Percentiles rank a stretch among this genome's conserved stretches.
These are phyloP conservation scores for Vachellia collinsii DNA, from an alignment of 306 rosid species.

Conservation along the genomic window DNA sequence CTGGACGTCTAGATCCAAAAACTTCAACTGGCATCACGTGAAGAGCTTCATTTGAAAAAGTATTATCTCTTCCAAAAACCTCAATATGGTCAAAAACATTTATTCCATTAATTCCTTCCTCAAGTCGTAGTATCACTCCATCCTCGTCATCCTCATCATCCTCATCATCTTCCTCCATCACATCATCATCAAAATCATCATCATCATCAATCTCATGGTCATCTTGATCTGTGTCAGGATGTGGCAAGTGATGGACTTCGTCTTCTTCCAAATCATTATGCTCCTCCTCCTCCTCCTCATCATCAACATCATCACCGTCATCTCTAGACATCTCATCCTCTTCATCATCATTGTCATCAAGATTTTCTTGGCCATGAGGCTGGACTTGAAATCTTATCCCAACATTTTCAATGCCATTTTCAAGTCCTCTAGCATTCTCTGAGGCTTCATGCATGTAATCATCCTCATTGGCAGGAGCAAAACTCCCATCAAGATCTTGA, in stretches of 20 bases:
- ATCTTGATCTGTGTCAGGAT: slow-evolving; percentile 91
- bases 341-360: slow-evolving; percentile 86
- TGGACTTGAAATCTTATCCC: slow-evolving; percentile 77
- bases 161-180: slow-evolving; percentile 85
- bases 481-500: slow-evolving; percentile 82
- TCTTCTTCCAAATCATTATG: slow-evolving; percentile 89
- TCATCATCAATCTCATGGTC: slow-evolving; percentile 87
- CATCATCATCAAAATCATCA: slow-evolving; percentile 90
- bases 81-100: slow-evolving; percentile 95
- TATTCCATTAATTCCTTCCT: slow-evolving; percentile 98
- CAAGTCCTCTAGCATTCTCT: slow-evolving; percentile 72
- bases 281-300: slow-evolving; percentile 71
- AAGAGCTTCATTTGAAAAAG: slow-evolving; percentile 83
- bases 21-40: slow-evolving; percentile 97
- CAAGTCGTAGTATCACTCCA: slow-evolving; percentile 88
- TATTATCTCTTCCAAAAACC: slow-evolving; percentile 86
- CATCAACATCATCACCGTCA: slow-evolving; percentile 86
- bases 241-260: slow-evolving; percentile 86
- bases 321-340: slow-evolving; percentile 97
- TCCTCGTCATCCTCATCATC: slow-evolving; percentile 96
- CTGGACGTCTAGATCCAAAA: slow-evolving; percentile 95
- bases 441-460: slow-evolving; percentile 89
- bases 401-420: slow-evolving; percentile 66
- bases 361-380: slow-evolving; percentile 76
- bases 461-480: slow-evolving; percentile 69